Conservation (phyloP, 1,139 yeast genomes). For the Debaryomyces sp. region DNA sequence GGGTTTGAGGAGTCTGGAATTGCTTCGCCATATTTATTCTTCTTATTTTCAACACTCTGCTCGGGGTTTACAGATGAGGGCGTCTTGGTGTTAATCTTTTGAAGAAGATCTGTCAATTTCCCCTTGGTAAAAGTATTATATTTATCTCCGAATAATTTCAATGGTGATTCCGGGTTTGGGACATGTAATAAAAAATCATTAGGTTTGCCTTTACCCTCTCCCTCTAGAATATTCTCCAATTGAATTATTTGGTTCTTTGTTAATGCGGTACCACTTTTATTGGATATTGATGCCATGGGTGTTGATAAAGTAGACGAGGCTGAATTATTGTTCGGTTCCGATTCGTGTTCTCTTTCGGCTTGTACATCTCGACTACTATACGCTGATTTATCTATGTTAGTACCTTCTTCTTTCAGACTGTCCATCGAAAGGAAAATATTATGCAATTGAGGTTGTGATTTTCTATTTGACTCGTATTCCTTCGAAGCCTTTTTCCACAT, state of each 20-base stretch:
- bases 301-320: slow-evolving; percentile 42
- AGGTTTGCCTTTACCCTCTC: slow-evolving; percentile 17
- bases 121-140: slow-evolving; percentile 49
- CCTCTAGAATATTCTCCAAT: slow-evolving; percentile 25
- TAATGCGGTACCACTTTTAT: slow-evolving; percentile 12
- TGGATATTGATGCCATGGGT: slow-evolving; percentile 28
- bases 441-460: slow-evolving; percentile 34
- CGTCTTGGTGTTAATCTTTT: slow-evolving; percentile 27
- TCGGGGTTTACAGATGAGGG: slow-evolving; percentile 10
- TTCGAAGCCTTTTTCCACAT: slow-evolving; percentile 41
- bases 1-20: neutral
- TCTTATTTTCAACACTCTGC: neutral
- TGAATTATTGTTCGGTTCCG: slow-evolving; percentile 22
- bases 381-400: slow-evolving; percentile 5
- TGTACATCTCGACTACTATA: neutral
- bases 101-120: slow-evolving; percentile 34
- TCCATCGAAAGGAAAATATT: slow-evolving; percentile 30
- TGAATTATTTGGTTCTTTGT: slow-evolving; percentile 27
- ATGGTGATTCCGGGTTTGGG: slow-evolving; percentile 38
- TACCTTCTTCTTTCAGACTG: slow-evolving; percentile 10
- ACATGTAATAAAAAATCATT: slow-evolving; percentile 15
- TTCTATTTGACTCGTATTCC: slow-evolving; percentile 29
- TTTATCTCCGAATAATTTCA: slow-evolving; percentile 40
- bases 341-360: slow-evolving; percentile 6
- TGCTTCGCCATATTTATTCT: neutral